A percentile compares a stretch with the other conserved stretches of the same genome.
Conservation (phyloP, 345 rosid genomes). For the Mercurialis annua region DNA sequence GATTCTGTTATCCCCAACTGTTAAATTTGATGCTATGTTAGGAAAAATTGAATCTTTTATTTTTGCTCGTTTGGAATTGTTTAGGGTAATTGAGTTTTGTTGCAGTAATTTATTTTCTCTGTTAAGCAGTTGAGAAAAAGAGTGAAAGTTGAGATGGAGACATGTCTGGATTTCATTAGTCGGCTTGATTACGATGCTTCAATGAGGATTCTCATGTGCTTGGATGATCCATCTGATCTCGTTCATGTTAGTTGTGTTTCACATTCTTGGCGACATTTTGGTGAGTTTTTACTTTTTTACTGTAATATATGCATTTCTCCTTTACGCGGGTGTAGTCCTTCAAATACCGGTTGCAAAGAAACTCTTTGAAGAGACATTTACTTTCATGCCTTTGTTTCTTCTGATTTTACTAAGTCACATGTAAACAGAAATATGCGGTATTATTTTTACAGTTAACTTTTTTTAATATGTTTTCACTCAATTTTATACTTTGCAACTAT, state of each 20-base stretch:
- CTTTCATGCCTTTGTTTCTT: no score
- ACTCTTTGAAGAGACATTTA: neutral
- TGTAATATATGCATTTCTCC: neutral
- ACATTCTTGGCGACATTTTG: slow-evolving; percentile 57
- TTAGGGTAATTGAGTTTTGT: no score
- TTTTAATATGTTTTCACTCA: no score
- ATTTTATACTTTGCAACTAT: no score
- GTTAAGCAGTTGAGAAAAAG: neutral
- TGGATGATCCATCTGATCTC: slow-evolving; percentile 68
- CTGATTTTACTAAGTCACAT: no score
- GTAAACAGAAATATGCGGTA: no score
- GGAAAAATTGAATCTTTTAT: no score
- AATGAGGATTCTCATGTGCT: slow-evolving; percentile 40
- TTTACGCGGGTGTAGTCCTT: neutral
- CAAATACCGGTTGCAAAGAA: neutral
- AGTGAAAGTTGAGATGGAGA: slow-evolving; percentile 25
- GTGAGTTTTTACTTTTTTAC: no score
- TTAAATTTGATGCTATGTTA: no score
- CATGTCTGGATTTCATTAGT: slow-evolving; percentile 47
- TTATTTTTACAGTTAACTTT: no score
- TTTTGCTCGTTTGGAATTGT: no score
- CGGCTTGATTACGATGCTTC: slow-evolving; percentile 46
- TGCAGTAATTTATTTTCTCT: neutral
- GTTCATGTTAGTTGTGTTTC: slow-evolving; percentile 66
- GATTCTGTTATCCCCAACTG: no score